Evolutionary conservation across 202 grass and related monocot species (phyloP), one percentile per base, ranked within the genome.

Genomic region (Carex arenaria): DNA sequence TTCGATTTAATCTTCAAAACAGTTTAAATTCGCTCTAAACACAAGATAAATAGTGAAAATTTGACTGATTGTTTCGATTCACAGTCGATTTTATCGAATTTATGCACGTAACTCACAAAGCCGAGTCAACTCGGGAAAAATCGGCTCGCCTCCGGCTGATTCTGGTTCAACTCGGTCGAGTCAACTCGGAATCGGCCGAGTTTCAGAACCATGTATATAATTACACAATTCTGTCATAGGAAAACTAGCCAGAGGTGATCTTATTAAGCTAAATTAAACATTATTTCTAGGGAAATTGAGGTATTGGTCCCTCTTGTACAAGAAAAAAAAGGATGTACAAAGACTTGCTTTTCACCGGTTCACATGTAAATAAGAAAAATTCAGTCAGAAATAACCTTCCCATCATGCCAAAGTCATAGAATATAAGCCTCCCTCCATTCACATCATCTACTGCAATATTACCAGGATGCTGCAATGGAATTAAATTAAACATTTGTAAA

Each of bases 401-500:
- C 96, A 98, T 98, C 96, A 98, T 98, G 80, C 96, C 96, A 74
- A 98, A 98, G 85, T 98, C 96, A 4, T 98, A 98, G 85, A 98
- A 98, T 73, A 98, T 95, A 87, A 98, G 96, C 85, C 96, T 95
- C 84, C 93, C 96, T 69, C 93, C 96, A 86, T 93, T 98, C 60
- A 90, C 80, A 92, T 98, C 96, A 90, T 98, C 96, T 64, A 95
- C 93, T 85, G 93, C 96, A 86, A 98, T 98, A 87, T 98, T 98
- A 69, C 96, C 96, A 62, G 96, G 96, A 85, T 98, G 96, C 96
- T 98, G 91, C 64, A 76, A 86, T 23, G 42, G 23, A 28, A 86
- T 86, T 56, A 67, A 86, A 79, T 13, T 77, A 63, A 26, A 71
- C n/a, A 51, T 78, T 86, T 19, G 31, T 78, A 5, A 52, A 11